Conservation (phyloP, 1,139 yeast species). For the Magnusiomyces starmeri region DNA sequence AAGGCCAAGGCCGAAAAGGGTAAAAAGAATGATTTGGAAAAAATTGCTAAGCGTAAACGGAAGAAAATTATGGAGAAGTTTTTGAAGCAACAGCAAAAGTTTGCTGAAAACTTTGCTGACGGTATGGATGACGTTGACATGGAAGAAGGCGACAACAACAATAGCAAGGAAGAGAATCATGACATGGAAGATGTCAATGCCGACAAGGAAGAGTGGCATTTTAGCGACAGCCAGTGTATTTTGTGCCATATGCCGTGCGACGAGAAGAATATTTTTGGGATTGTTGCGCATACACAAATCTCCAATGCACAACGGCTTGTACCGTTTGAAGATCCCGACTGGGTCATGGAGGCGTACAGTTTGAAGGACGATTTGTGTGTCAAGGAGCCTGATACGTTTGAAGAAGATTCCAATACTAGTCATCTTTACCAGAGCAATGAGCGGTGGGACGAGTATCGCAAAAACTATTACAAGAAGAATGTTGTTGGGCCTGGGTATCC, state of each 20-base stretch:
- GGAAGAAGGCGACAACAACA: slow-evolving; percentile 18
- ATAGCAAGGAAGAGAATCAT: slow-evolving; percentile 28
- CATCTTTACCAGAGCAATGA: slow-evolving; percentile 29
- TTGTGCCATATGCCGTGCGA: slow-evolving; percentile 79
- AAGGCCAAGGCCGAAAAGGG: slow-evolving; percentile 14
- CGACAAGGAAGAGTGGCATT: slow-evolving; percentile 48
- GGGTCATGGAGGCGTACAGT: slow-evolving; percentile 61
- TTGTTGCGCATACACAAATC: slow-evolving; percentile 52
- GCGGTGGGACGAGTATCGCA: slow-evolving; percentile 38
- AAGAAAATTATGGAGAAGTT: slow-evolving; percentile 69
- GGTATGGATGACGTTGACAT: slow-evolving; percentile 19
- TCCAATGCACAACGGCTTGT: slow-evolving; percentile 56
- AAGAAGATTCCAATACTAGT: slow-evolving; percentile 28
- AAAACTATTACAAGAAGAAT: slow-evolving; percentile 33
- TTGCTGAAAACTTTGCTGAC: slow-evolving; percentile 58
- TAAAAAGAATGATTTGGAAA: slow-evolving; percentile 14
- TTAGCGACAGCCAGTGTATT: slow-evolving; percentile 76
- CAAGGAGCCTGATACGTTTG: slow-evolving; percentile 27
- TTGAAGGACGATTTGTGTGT: slow-evolving; percentile 46
- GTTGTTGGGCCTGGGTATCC: slow-evolving; percentile 73
- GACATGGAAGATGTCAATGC: slow-evolving; percentile 36
- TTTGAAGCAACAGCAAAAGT: slow-evolving; percentile 61
- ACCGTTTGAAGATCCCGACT: slow-evolving; percentile 57
- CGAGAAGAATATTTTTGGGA: slow-evolving; percentile 67
- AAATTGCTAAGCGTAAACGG: slow-evolving; percentile 62